A percentile compares a stretch with the other conserved stretches of the same genome.
phyloP scores from a whole-genome alignment of 306 rosid species.

The Dicorynia guianensis region DNA sequence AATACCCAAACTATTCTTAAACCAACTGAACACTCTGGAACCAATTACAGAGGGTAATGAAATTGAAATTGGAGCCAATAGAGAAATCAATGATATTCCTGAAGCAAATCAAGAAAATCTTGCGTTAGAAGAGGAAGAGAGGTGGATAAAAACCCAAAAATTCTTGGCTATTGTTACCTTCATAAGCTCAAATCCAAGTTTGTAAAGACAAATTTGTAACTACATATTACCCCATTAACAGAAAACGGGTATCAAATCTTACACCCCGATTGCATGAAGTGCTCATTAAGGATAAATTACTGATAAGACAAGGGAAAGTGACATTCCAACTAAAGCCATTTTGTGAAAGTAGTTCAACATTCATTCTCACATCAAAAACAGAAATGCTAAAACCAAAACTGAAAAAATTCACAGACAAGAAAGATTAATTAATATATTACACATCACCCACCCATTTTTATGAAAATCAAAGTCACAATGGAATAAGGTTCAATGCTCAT shows the following conservation, averaged over 20 bases:
- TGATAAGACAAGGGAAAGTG: not conserved
- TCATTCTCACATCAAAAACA: slow-evolving; percentile 34
- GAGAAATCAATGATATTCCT: slow-evolving; percentile 25
- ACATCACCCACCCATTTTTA: slow-evolving; percentile 36
- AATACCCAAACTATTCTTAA: too few species aligned
- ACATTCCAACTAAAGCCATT: slow-evolving; percentile 35
- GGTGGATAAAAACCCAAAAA: slow-evolving; percentile 8
- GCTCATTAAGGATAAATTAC: slow-evolving; percentile 23
- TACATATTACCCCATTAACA: too few species aligned
- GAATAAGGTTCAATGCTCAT: too few species aligned
- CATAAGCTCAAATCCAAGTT: too few species aligned
- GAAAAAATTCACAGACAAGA: slow-evolving; percentile 21
- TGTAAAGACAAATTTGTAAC: too few species aligned
- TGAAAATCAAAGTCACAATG: too few species aligned
- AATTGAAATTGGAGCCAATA: slow-evolving; percentile 20
- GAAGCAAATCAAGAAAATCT: not conserved
- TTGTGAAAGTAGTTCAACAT: slow-evolving; percentile 13
- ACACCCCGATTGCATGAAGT: slow-evolving; percentile 34
- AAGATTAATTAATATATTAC: slow-evolving; percentile 16
- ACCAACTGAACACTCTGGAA: too few species aligned
- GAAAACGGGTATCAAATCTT: slow-evolving; percentile 25
- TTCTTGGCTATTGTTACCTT: slow-evolving; percentile 21
- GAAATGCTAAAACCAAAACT: slow-evolving; percentile 39
- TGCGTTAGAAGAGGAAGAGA: slow-evolving; percentile 18
- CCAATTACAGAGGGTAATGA: slow-evolving; percentile 14